Evolutionary conservation across 169 alveolate species (phyloP).

Genomic region (Plasmodium falciparum): DNA sequence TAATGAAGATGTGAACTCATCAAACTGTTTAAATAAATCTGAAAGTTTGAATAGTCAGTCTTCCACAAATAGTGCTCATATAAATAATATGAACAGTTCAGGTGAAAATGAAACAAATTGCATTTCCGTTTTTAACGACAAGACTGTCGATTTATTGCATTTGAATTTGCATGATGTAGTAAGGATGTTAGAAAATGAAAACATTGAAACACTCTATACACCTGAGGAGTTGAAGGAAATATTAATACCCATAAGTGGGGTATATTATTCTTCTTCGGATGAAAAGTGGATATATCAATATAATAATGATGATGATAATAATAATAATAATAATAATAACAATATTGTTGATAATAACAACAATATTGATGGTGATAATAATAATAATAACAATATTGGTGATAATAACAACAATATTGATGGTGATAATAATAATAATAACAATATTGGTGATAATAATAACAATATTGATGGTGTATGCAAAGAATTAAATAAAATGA

Average conservation of each 20-base stretch:
- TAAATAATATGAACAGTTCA: neutral
- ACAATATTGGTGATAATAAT: neutral
- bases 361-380: too few relatives aligned
- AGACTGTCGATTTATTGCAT: constrained; percentile 6
- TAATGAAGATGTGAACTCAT: too few relatives aligned
- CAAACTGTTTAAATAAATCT: too few relatives aligned
- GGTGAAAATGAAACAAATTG: neutral
- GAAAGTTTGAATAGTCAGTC: too few relatives aligned
- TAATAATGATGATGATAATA: neutral
- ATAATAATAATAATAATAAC: neutral
- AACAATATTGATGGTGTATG: neutral
- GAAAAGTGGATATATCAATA: constrained; percentile 33
- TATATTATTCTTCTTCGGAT: constrained; percentile 44
- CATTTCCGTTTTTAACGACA: constrained; percentile 3
- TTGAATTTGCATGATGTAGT: constrained; percentile 52
- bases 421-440: neutral
- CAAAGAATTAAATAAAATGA: neutral
- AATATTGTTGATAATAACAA: too few relatives aligned
- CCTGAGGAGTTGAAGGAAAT: constrained; percentile 60
- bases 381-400: too few relatives aligned
- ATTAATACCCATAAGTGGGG: constrained; percentile 34
- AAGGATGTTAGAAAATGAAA: constrained; percentile 54
- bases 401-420: too few relatives aligned
- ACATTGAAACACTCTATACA: constrained; percentile 51
- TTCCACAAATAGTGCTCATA: neutral